phyloP scores from a whole-genome alignment of 225 moss, liverwort and hornwort genomes.

The Lunularia cruciata region DNA sequence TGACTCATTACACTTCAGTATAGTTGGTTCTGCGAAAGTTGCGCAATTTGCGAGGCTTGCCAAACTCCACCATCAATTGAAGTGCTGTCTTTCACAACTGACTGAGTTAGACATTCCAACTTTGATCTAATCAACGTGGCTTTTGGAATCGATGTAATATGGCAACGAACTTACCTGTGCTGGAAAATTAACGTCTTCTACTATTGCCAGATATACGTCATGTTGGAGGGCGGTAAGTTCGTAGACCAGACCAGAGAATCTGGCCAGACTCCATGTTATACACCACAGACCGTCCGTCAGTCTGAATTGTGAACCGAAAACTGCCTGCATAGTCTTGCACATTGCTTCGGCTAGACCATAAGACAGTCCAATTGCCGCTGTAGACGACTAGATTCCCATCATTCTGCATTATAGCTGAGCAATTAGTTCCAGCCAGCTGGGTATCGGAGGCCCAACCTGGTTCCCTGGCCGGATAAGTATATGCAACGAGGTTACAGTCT shows the following conservation, averaged over 20 bases:
- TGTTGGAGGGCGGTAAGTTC: no score
- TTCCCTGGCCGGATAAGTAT: neutral
- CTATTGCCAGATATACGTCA: no score
- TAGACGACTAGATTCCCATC: slow-evolving; percentile 13
- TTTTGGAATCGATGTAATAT: no score
- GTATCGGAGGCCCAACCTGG: neutral
- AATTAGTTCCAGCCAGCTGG: neutral
- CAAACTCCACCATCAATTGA: no score
- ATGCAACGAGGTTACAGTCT: slow-evolving; percentile 11
- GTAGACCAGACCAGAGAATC: neutral
- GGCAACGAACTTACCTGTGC: no score
- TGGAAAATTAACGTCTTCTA: no score
- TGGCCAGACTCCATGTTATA: slow-evolving; percentile 12
- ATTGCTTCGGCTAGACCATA: neutral
- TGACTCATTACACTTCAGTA: no score
- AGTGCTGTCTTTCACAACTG: no score
- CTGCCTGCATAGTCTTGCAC: neutral
- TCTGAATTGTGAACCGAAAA: slow-evolving; percentile 8
- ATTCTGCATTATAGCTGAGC: neutral
- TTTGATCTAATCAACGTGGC: no score
- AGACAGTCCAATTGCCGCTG: neutral
- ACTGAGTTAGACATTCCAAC: no score
- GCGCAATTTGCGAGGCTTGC: no score
- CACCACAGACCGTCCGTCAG: neutral
- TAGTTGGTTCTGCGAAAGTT: no score